Base-by-base conservation (phyloP, 371 early-diverging fungal genomes). In the Rhizopus microsporus region DNA sequence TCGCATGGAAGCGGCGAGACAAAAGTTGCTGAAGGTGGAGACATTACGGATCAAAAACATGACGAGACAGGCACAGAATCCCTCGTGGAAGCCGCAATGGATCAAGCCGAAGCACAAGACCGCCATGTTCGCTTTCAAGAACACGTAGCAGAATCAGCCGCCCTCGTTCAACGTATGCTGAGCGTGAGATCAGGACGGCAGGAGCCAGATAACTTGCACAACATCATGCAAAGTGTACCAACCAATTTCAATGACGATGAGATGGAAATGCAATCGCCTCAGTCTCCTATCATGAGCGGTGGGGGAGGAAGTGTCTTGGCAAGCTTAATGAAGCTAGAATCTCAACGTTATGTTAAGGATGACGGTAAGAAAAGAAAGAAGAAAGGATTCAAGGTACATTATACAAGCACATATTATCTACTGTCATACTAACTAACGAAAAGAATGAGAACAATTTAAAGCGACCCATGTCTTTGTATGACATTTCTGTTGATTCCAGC, bases 81-180 rank as follows among this genome's bases (percentile, higher is more conserved):
- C 0, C 56, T 78, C 0, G 68, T 72, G n/a, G 76, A 73, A 48
- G 79, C 79, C 1, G 79, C 67, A 2, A 48, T 78, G 56, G 74
- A 74, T 29, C 63, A 78, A 33, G 67, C 59, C 5, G 76, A 75
- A 29, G 72, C 72, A 15, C 63, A 67, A 56, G 74, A 73, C 42
- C 56, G 79, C n/a, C 79, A 78, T 67, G 68, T 75, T 16, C 58
- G 72, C 1, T 78, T 75, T 53, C 79, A 71, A 35, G 71, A 78
- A 34, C 79, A 78, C 48, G 74, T 78, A 33, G 62, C 63, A 15
- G 74, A 75, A 65, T 73, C 76, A 0, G 79, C 75, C 0, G 72
- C 71, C 15, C 56, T 78, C 30, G 79, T 78, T 9, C 60, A 75
- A 45, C 71, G 70, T 1, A 75, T 78, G 74, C 43, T 78, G 34